Evolutionary conservation across 31 red algal species (phyloP), one percentile per base, ranked within the genome.

Genomic region (Odonthalia washingtoniensis): DNA sequence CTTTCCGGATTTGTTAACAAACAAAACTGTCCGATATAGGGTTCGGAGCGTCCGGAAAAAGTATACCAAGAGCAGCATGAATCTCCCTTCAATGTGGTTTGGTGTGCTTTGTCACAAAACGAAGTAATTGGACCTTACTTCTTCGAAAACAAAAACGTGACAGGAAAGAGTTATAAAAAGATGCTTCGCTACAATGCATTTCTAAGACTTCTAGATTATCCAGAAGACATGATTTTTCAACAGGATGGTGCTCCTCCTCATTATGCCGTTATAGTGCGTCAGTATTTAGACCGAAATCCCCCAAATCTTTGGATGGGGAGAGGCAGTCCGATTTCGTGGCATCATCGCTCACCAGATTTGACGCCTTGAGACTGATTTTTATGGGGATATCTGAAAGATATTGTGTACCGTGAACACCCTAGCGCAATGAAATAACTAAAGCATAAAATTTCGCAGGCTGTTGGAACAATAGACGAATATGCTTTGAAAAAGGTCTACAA

Each of bases 161-260:
- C 66, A 34, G 16, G 66, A 27, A 27, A 70, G 12, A 12, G 9
- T 21, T 70, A 70, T 27, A 70, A 70, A 70, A 70, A 37, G 66
- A 12, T 70, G 9, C 31, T 32, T 21, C 28, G 66, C 14, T 32
- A 70, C 34, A 21, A 70, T 70, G 28, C 34, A 12, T 70, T 70
- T 70, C 66, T 27, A 28, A 70, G 31, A 70, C 66, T 70, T 70
- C 12, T 6, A 28, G 34, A 27, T 32, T 70, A 70, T 32, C 66
- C 66, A 34, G 12, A 28, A 28, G 28, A 70, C 28, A 70, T 70
- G 66, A 32, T 70, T 70, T 32, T 70, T 70, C 66, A 70, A 70
- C 66, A 70, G 28, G 66, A 70, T 32, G 31, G 66, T 34, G 66
- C 66, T 32, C 34, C 28, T 70, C 66, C 66, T 9, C 66, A 12